phyloP scores from a whole-genome alignment of 2,329 filamentous ascomycete genomes.

The Tricladium varicosporioides region DNA sequence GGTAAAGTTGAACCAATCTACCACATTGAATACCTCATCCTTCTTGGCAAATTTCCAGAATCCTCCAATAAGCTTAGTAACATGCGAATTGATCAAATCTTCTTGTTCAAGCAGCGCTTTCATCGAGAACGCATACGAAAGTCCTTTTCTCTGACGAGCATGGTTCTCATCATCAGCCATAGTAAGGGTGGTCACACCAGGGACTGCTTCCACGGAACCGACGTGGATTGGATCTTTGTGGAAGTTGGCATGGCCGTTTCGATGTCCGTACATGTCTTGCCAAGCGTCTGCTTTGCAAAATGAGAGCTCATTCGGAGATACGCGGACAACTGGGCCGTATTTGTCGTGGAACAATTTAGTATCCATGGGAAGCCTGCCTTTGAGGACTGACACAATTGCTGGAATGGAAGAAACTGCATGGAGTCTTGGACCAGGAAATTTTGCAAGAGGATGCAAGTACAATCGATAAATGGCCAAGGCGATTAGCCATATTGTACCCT shows the following conservation, averaged over 20 bases:
- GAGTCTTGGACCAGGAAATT: constrained; percentile 33
- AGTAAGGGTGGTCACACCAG: background rate
- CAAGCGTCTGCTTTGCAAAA: constrained; percentile 32
- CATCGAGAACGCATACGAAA: constrained; percentile 32
- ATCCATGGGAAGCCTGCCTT: constrained; percentile 39
- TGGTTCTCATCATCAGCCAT: constrained; percentile 11
- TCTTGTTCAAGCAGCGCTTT: constrained; percentile 35
- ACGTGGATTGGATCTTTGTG: background rate
- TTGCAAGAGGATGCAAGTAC: constrained; percentile 31
- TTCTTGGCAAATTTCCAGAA: background rate
- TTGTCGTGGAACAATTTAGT: constrained; percentile 40
- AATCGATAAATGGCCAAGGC: constrained; percentile 11
- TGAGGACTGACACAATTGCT: background rate
- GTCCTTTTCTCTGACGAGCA: background rate
- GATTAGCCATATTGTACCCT: too few species aligned
- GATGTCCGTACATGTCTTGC: constrained; percentile 20
- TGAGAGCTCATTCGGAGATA: constrained; percentile 42
- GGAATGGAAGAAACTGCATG: constrained; percentile 16
- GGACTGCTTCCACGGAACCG: background rate
- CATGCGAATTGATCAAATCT: constrained; percentile 38
- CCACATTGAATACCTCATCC: background rate
- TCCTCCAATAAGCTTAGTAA: constrained; percentile 36
- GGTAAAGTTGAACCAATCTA: background rate
- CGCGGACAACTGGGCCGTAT: constrained; percentile 44
- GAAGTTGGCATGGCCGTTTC: background rate